A percentile compares a stretch with the other conserved stretches of the same genome.
Conservation (phyloP, 139 green algal species). For the Closterium sp. region DNA sequence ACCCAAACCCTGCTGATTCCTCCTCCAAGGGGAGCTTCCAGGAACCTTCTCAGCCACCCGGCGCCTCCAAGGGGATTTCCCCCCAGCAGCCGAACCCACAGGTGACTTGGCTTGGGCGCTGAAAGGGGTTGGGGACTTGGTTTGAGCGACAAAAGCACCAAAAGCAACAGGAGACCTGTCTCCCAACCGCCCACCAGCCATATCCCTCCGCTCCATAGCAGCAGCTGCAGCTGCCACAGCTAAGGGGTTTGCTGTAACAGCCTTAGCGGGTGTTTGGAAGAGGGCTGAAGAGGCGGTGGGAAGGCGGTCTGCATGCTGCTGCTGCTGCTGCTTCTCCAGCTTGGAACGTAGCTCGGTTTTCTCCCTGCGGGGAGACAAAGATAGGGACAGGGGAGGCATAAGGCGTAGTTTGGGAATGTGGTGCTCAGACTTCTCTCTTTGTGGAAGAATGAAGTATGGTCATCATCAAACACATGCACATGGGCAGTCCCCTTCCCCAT, state of each 20-base stretch:
- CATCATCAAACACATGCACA: too few relatives aligned
- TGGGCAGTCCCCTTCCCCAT: too few relatives aligned
- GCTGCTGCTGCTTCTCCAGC: neutral
- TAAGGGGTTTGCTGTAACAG: neutral
- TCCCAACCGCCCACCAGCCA: too few relatives aligned
- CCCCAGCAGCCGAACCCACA: neutral
- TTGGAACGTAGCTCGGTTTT: neutral
- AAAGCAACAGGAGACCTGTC: neutral
- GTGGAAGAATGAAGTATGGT: too few relatives aligned
- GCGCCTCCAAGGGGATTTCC: neutral
- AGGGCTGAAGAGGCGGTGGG: neutral
- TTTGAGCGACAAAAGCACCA: neutral
- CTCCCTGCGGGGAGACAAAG: neutral
- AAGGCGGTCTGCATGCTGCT: neutral
- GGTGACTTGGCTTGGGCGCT: neutral
- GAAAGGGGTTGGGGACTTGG: neutral
- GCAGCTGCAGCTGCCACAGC: neutral
- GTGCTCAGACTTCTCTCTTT: too few relatives aligned
- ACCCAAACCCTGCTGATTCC: neutral
- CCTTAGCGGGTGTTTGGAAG: neutral
- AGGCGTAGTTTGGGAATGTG: too few relatives aligned
- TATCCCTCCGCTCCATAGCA: too few relatives aligned
- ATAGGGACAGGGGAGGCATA: neutral
- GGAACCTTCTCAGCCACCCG: neutral
- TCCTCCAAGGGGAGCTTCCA: neutral